Base-by-base conservation (phyloP, 176 grass and related monocot genomes). In the Oryza brachyantha region DNA sequence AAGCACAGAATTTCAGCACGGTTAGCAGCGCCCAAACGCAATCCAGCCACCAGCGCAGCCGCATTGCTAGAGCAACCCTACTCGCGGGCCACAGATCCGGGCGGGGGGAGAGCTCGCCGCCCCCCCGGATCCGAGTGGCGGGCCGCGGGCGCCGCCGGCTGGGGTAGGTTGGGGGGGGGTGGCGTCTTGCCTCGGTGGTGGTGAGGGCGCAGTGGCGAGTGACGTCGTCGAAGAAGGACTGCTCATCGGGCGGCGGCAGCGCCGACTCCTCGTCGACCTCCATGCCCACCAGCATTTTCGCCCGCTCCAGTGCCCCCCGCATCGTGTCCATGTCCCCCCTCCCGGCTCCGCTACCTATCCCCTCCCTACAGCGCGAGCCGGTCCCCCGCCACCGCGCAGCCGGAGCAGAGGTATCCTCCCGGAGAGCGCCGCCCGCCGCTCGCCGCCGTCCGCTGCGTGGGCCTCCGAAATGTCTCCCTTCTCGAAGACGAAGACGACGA, bases 271-370 rank as follows among this genome's bases (percentile, higher is more conserved):
- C 96, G 71, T 93, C 92, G 8, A 92, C 84, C 78, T 98, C 96
- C 86, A 98, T 86, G 40, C 96, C 92, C 16, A 93, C 96, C 71
- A 98, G 85, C 96, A 98, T 98, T 90, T 93, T 98, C n/a, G 92
- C 96, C 73, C 82, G 93, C 87, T 98, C 96, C 69, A 98, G 78
- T 13, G 92, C 92, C 31, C 87, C 82, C 65, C 83, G 85, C 96
- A 98, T 98, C 83, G 59, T 82, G 29, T 93, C 96, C 92, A 91
- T 94, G 35, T 14, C 41, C 22, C 29, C 35, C 43, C 4, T 4
- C 10, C 39, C 31, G 14, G 29, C 42, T 46, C 70, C 21, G 14
- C 61, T 79, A 5, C 19, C 19, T 28, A 14, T 48, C 43, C 13
- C 16, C 14, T n/a, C 43, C 4, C 43, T 48, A 48, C 43, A 17